These are phyloP conservation scores for Blastocrithidia nonstop DNA, from an alignment of 208 protist species.

Conservation along the genomic window DNA sequence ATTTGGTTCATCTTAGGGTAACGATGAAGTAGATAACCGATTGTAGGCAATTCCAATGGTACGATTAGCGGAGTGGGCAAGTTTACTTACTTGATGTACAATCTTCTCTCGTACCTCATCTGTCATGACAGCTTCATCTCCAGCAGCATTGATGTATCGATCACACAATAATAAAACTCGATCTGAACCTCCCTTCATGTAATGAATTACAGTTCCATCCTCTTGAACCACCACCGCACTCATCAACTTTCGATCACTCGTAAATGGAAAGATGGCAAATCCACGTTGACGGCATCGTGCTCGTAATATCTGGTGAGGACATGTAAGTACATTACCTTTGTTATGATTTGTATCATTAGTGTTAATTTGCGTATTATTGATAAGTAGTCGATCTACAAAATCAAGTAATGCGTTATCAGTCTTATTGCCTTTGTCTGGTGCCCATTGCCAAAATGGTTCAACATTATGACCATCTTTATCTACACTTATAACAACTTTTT, in stretches of 20 bases:
- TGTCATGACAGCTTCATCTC: too few species aligned
- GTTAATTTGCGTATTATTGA: slow-evolving; percentile 11
- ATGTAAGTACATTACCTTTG: too few species aligned
- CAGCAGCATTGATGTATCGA: slow-evolving; percentile 30
- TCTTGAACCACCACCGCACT: slow-evolving; percentile 30
- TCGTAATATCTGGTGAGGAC: too few species aligned
- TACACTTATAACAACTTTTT: too few species aligned
- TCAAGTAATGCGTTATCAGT: slow-evolving; percentile 75
- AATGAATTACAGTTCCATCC: slow-evolving; percentile 30
- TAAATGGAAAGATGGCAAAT: slow-evolving; percentile 74
- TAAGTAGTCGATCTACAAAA: slow-evolving; percentile 40
- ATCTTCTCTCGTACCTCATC: slow-evolving; percentile 24
- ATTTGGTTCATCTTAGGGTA: slow-evolving; percentile 46
- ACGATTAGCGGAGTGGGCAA: slow-evolving; percentile 50
- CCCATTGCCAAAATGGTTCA: slow-evolving; percentile 36
- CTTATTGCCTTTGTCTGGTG: slow-evolving; percentile 67
- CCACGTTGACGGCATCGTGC: too few species aligned
- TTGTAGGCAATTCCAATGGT: slow-evolving; percentile 76
- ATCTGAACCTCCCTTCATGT: slow-evolving; percentile 89
- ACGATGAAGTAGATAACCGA: slow-evolving; percentile 5
- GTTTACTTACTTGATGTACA: slow-evolving; percentile 17
- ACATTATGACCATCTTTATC: too few species aligned
- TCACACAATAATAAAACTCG: slow-evolving; percentile 67
- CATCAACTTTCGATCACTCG: slow-evolving; percentile 82
- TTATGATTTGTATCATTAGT: too few species aligned